Conservation (phyloP, 1,139 yeast genomes). For the Saccharomyces hybrid region DNA sequence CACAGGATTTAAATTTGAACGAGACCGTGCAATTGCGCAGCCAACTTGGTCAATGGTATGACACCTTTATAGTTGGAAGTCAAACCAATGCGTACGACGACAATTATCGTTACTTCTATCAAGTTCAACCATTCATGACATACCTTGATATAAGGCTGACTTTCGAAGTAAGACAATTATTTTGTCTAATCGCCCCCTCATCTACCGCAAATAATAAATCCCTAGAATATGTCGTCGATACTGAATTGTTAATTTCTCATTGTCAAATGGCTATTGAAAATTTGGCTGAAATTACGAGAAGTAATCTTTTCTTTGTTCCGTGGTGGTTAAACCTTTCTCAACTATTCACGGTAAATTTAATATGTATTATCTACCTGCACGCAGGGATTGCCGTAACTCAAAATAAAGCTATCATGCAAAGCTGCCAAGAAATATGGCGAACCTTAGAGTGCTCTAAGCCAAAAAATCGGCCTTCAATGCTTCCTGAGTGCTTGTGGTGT, state of each 20-base stretch:
- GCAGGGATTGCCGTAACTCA: conserved; percentile 30
- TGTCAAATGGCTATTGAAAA: conserved; percentile 36
- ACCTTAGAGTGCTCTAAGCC: conserved; percentile 14
- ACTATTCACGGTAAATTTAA: conserved; percentile 43
- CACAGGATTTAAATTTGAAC: conserved; percentile 12
- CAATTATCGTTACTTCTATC: conserved; percentile 3
- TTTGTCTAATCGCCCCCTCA: conserved; percentile 12
- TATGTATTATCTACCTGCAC: conserved; percentile 41
- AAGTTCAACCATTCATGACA: conserved; percentile 22
- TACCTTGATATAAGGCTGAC: conserved; percentile 26
- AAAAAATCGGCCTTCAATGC: conserved; percentile 38
- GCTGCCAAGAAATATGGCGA: conserved; percentile 26
- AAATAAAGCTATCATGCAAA: conserved; percentile 18
- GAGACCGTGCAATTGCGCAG: conserved; percentile 9
- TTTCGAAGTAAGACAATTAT: conserved; percentile 22
- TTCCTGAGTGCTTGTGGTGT: conserved; percentile 58
- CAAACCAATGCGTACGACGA: not conserved
- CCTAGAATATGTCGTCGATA: conserved; percentile 36
- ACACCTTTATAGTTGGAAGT: conserved; percentile 5
- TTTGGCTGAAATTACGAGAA: conserved; percentile 34
- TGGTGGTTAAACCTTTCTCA: conserved; percentile 49
- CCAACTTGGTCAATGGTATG: conserved; percentile 18
- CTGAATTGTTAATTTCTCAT: conserved; percentile 35
- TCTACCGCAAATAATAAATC: not conserved
- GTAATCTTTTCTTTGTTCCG: conserved; percentile 38